A percentile compares a stretch with the other conserved stretches of the same genome.
Evolutionary conservation across 768 basidiomycete species (phyloP).

Genomic region (Russula griseocarnosa): DNA sequence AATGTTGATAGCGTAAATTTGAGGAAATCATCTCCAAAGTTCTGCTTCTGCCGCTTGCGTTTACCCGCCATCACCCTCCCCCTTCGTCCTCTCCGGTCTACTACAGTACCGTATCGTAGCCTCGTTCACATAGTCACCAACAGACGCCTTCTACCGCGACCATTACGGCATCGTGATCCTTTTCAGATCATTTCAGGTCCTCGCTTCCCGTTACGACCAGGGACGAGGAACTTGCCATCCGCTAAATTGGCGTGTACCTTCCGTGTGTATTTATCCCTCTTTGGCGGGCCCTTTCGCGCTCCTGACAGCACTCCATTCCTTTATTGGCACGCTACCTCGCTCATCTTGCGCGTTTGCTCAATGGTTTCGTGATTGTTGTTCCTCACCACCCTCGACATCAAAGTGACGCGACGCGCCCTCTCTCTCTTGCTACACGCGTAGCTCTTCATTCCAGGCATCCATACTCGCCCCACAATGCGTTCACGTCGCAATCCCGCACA

Average conservation of each 20-base stretch:
- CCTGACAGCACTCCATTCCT: constrained; percentile 9
- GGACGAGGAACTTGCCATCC: background rate
- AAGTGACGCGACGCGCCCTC: background rate
- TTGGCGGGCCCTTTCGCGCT: background rate
- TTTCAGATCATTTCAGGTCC: constrained; percentile 1
- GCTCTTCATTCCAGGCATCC: background rate
- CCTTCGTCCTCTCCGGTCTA: background rate
- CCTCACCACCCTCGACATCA: background rate
- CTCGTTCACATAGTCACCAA: background rate
- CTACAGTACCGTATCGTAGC: background rate
- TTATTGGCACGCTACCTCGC: background rate
- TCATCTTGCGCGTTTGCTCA: no score
- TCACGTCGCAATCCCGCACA: constrained; percentile 24
- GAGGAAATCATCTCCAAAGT: background rate
- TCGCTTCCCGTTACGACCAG: constrained; percentile 10
- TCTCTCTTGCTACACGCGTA: constrained; percentile 5
- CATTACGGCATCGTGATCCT: background rate
- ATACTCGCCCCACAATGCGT: constrained; percentile 17
- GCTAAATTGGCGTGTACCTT: background rate
- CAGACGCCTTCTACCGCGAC: background rate
- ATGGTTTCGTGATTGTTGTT: background rate
- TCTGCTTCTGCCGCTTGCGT: background rate
- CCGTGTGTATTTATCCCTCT: constrained; percentile 14
- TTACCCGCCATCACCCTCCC: background rate
- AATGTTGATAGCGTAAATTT: background rate